A percentile compares a stretch with the other conserved stretches of the same genome.
phyloP scores from a whole-genome alignment of 148 eudicot genomes.

The Gaultheria prostrata region DNA sequence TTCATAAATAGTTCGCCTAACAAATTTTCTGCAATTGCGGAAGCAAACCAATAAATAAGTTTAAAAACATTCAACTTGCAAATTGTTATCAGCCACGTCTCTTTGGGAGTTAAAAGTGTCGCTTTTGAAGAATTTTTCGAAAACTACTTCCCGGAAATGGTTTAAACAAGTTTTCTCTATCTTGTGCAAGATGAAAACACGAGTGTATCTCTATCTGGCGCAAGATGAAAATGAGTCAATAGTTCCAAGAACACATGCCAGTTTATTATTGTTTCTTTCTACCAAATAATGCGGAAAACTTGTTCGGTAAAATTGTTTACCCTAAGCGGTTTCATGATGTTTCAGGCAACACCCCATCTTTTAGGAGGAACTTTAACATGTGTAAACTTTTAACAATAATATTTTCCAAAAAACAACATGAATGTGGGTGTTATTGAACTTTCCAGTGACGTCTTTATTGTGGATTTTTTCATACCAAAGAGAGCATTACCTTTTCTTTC shows the following conservation, averaged over 20 bases:
- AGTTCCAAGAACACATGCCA: background rate
- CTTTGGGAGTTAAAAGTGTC: background rate
- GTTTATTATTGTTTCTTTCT: background rate
- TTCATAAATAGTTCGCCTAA: background rate
- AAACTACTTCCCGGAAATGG: background rate
- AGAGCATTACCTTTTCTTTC: constrained; percentile 62
- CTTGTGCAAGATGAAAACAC: background rate
- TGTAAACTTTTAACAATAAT: background rate
- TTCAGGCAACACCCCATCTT: background rate
- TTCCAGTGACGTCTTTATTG: background rate
- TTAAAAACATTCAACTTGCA: background rate
- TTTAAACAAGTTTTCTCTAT: background rate
- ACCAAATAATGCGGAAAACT: background rate
- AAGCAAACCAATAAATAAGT: background rate
- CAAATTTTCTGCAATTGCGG: background rate
- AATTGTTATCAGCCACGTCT: background rate
- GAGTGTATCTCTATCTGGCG: background rate
- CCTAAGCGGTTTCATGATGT: background rate
- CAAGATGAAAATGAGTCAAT: constrained; percentile 3
- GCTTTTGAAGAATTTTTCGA: background rate
- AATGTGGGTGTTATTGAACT: background rate
- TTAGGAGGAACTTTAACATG: background rate
- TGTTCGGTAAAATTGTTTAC: background rate
- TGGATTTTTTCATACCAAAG: background rate
- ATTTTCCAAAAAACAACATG: background rate